Conservation (phyloP, 805 yeast genomes). For the Saccharomycopsis fibuligera region DNA sequence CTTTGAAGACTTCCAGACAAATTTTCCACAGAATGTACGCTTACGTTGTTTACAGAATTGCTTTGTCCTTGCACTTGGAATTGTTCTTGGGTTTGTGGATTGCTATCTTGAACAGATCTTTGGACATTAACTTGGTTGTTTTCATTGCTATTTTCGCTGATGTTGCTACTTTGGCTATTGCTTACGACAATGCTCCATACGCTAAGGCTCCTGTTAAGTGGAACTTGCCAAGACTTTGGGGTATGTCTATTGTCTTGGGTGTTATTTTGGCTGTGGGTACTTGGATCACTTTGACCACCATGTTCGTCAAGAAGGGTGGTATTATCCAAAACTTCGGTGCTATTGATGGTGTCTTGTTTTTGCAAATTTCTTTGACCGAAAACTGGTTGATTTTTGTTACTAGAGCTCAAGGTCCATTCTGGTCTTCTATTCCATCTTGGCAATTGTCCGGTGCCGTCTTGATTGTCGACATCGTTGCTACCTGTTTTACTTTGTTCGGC, state of each 20-base stretch:
- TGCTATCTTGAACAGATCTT: conserved; percentile 81
- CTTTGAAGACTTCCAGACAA: conserved; percentile 90
- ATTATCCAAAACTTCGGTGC: conserved; percentile 95
- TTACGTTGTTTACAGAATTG: conserved; percentile 96
- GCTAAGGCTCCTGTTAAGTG: conserved; percentile 91
- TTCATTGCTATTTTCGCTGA: conserved; percentile 97
- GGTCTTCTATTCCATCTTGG: conserved; percentile 96
- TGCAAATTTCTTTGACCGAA: conserved; percentile 91
- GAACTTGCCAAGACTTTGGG: conserved; percentile 97
- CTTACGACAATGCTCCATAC: conserved; percentile 95
- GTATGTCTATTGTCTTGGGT: conserved; percentile 88
- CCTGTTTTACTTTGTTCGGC: conserved; percentile 88
- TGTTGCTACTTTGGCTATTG: conserved; percentile 95
- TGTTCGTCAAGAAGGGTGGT: conserved; percentile 88
- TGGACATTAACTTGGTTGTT: conserved; percentile 86
- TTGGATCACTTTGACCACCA: conserved; percentile 92
- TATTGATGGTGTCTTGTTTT: conserved; percentile 86
- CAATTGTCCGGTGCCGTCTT: conserved; percentile 92
- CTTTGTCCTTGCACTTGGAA: conserved; percentile 90
- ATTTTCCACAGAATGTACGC: conserved; percentile 99
- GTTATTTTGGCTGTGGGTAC: conserved; percentile 81
- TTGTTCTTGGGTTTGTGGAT: conserved; percentile 94
- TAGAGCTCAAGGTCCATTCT: conserved; percentile 97
- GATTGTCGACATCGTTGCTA: conserved; percentile 83
- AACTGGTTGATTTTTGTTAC: conserved; percentile 96